These are phyloP conservation scores for Colletotrichum agaves DNA, from an alignment of 2,329 filamentous ascomycete species.

Conservation along the genomic window DNA sequence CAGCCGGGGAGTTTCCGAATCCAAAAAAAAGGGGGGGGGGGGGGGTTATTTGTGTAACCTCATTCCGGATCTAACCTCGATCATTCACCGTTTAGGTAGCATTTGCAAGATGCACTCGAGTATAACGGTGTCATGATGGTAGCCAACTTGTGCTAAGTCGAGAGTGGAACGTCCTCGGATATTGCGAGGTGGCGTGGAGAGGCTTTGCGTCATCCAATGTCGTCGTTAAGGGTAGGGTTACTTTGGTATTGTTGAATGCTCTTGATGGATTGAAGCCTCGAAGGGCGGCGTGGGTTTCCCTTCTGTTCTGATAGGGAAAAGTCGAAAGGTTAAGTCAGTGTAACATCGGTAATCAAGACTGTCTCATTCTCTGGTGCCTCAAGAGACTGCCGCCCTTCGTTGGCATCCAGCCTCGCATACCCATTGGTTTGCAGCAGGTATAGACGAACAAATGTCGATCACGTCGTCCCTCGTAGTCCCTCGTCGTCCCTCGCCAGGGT, in stretches of 20 bases:
- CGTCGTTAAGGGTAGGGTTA: constrained; percentile 10
- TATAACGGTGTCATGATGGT: constrained; percentile 4
- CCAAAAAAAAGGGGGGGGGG: neutral
- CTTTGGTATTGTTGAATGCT: neutral
- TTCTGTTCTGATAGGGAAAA: neutral
- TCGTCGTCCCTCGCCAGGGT: too few relatives aligned
- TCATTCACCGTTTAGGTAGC: constrained; percentile 9
- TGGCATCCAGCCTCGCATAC: too few relatives aligned
- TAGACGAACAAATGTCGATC: neutral
- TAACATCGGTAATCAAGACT: neutral
- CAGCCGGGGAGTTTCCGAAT: neutral
- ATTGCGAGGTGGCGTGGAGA: neutral
- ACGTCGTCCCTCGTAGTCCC: too few relatives aligned
- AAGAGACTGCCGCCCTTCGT: too few relatives aligned
- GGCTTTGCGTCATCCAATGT: constrained; percentile 16
- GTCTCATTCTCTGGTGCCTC: too few relatives aligned
- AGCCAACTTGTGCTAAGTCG: neutral
- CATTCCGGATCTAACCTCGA: constrained; percentile 17
- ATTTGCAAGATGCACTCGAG: neutral
- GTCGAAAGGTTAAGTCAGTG: neutral
- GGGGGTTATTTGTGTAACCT: neutral
- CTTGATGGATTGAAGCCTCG: neutral
- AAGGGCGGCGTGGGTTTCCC: constrained; percentile 8
- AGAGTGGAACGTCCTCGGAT: constrained; percentile 17
- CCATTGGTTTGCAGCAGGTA: too few relatives aligned